Conservation (phyloP, 768 basidiomycete genomes). For the Atractiella rhizophila region DNA sequence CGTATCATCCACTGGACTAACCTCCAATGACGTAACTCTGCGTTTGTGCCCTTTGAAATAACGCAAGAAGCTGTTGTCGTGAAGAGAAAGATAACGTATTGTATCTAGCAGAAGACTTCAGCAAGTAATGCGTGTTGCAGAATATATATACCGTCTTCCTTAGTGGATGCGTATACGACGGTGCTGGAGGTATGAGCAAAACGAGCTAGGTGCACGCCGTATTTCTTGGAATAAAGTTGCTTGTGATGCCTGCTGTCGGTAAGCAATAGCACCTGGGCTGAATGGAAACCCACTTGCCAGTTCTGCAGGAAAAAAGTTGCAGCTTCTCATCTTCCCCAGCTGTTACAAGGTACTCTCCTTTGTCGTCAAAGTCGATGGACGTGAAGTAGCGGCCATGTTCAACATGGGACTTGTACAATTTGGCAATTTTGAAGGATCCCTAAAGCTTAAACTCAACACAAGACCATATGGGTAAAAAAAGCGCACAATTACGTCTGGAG, state of each 20-base stretch:
- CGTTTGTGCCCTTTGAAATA: constrained; percentile 88
- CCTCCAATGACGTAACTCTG: constrained; percentile 64
- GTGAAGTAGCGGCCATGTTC: constrained; percentile 43
- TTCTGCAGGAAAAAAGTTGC: constrained; percentile 61
- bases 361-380: constrained; percentile 69
- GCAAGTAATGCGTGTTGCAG: not conserved
- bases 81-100: constrained; percentile 74
- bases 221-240: constrained; percentile 75
- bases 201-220: constrained; percentile 77
- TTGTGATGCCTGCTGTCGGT: constrained; percentile 32
- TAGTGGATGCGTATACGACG: constrained; percentile 74
- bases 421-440: constrained; percentile 61
- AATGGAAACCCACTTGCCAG: constrained; percentile 57
- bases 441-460: constrained; percentile 23
- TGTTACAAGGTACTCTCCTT: constrained; percentile 62
- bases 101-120: constrained; percentile 27
- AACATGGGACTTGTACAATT: constrained; percentile 57
- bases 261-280: constrained; percentile 2
- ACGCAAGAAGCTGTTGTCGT: constrained; percentile 84
- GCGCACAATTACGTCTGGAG: too few species aligned
- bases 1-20: constrained; percentile 75
- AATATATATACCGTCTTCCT: constrained; percentile 39
- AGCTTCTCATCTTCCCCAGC: constrained; percentile 82
- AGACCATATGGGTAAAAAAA: too few species aligned
- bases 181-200: constrained; percentile 77